phyloP scores from a whole-genome alignment of 2,329 filamentous ascomycete genomes.

The Fusarium albosuccineum region DNA sequence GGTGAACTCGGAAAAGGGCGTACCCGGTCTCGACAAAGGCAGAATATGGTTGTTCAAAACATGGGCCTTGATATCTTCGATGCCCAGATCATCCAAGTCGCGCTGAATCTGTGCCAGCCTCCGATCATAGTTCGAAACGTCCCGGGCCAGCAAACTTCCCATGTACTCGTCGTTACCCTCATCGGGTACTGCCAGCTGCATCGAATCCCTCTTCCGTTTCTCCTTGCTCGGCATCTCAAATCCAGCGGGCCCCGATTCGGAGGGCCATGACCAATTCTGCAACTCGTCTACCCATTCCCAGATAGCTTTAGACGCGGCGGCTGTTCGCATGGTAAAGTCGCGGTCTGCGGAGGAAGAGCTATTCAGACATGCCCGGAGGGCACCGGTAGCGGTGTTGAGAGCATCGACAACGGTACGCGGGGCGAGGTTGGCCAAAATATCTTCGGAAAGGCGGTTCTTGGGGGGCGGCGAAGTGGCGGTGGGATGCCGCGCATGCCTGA shows the following conservation, averaged over 20 bases:
- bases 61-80: slow-evolving; percentile 91
- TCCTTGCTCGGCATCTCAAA: slow-evolving; percentile 63
- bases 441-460: slow-evolving; percentile 62
- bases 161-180: slow-evolving; percentile 62
- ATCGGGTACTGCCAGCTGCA: slow-evolving; percentile 38
- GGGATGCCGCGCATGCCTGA: slow-evolving; percentile 52
- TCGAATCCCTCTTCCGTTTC: slow-evolving; percentile 57
- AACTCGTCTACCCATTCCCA: slow-evolving; percentile 83
- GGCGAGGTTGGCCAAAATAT: slow-evolving; percentile 72
- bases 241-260: slow-evolving; percentile 61
- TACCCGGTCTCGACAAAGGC: slow-evolving; percentile 58
- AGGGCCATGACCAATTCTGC: slow-evolving; percentile 69
- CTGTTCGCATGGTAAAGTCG: slow-evolving; percentile 78
- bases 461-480: slow-evolving; percentile 59
- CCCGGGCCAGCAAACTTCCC: slow-evolving; percentile 76
- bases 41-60: slow-evolving; percentile 85
- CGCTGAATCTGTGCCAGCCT: slow-evolving; percentile 80
- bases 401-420: slow-evolving; percentile 72
- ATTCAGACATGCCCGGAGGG: slow-evolving; percentile 71
- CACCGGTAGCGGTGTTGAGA: slow-evolving; percentile 66
- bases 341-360: slow-evolving; percentile 74
- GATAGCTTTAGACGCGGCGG: slow-evolving; percentile 77
- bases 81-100: slow-evolving; percentile 76
- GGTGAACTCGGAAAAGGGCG: slow-evolving; percentile 51
- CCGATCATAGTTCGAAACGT: slow-evolving; percentile 76